These are phyloP conservation scores for Nemania serpens DNA, from an alignment of 2,329 filamentous ascomycete species.

Conservation along the genomic window DNA sequence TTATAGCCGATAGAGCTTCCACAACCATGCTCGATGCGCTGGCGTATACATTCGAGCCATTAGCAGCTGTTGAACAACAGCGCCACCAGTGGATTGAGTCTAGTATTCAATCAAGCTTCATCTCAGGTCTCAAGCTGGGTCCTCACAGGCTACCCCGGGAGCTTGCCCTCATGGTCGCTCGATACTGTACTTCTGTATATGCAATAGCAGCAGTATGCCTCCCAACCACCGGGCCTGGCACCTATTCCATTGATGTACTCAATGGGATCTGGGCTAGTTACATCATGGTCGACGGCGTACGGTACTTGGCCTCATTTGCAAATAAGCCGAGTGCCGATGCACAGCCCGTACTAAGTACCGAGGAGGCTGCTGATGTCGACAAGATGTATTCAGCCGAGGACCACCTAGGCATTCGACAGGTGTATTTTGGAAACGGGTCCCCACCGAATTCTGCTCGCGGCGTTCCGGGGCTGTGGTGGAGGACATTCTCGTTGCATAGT, in stretches of 20 bases:
- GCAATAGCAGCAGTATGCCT: background rate
- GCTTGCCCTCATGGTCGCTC: background rate
- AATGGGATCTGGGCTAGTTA: constrained; percentile 1
- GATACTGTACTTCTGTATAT: constrained; percentile 4
- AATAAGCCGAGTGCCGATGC: background rate
- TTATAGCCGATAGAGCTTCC: background rate
- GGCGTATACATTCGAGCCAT: constrained; percentile 1
- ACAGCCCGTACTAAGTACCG: background rate
- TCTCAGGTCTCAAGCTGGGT: background rate
- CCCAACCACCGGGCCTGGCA: background rate
- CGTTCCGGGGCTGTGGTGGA: background rate
- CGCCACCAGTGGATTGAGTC: background rate
- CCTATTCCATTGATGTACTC: background rate
- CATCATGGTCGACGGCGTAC: constrained; percentile 1
- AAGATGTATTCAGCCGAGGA: constrained; percentile 4
- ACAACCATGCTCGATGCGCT: background rate
- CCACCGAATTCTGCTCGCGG: too few species aligned
- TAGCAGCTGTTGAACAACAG: background rate
- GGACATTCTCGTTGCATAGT: background rate
- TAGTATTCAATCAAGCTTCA: background rate
- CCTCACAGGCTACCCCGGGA: background rate
- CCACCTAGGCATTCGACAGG: constrained; percentile 1
- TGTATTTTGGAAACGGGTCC: background rate
- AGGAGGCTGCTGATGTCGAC: background rate
- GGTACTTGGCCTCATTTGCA: background rate